phyloP scores from a whole-genome alignment of 768 basidiomycete genomes.

The Tricholoma flavovirens region DNA sequence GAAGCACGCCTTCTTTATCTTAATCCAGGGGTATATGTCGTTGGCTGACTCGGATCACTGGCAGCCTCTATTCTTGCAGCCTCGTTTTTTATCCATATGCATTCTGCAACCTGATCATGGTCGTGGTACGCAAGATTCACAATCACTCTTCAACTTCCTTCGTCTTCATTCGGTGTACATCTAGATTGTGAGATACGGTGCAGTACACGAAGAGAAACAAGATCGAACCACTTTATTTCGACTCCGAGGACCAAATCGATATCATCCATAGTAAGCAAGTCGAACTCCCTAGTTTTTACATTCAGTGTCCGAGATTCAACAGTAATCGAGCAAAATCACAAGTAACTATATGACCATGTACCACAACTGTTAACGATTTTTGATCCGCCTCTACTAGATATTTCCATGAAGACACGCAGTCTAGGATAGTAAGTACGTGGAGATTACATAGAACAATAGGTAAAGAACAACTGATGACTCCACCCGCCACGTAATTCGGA shows the following conservation, averaged over 20 bases:
- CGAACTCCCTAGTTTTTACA: not conserved
- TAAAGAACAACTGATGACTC: too few relatives aligned
- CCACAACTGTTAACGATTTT: too few relatives aligned
- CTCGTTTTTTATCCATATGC: not conserved
- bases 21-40: not conserved
- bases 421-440: too few relatives aligned
- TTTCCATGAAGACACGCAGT: too few relatives aligned
- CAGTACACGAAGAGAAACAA: not conserved
- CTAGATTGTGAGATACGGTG: not conserved
- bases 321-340: too few relatives aligned
- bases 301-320: not conserved
- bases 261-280: not conserved
- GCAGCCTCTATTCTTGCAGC: not conserved
- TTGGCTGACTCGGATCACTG: not conserved
- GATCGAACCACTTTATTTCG: not conserved
- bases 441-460: too few relatives aligned
- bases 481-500: too few relatives aligned
- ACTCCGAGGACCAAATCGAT: not conserved
- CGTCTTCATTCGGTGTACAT: not conserved
- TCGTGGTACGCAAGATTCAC: not conserved
- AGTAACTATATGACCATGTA: too few relatives aligned
- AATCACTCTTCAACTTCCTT: not conserved
- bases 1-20: not conserved
- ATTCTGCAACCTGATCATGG: not conserved
- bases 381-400: too few relatives aligned